Conservation (phyloP, 805 yeast species). For the Wickerhamiella hasegawae region DNA sequence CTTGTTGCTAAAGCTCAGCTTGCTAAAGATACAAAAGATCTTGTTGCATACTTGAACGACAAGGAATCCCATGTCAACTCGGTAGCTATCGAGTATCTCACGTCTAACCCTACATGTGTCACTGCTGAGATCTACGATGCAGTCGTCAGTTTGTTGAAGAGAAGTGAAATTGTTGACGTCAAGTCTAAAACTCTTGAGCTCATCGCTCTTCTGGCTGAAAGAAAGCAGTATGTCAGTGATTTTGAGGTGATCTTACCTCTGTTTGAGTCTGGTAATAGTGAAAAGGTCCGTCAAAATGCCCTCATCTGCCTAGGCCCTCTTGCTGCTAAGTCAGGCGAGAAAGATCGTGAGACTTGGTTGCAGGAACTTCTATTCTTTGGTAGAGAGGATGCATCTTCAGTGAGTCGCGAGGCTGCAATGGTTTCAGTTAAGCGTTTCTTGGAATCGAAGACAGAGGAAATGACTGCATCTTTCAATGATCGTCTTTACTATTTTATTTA, state of each 20-base stretch:
- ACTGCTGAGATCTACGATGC: not conserved
- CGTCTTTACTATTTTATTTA: too few relatives aligned
- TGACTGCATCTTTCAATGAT: too few relatives aligned
- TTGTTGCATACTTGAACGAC: not conserved
- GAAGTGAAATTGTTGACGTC: too few relatives aligned
- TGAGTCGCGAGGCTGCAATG: not conserved
- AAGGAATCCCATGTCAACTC: slow-evolving; percentile 1
- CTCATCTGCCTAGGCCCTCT: not conserved
- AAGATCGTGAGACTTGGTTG: not conserved
- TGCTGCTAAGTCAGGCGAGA: not conserved
- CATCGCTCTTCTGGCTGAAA: too few relatives aligned
- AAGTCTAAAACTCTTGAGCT: not conserved
- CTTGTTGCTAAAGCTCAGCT: not conserved
- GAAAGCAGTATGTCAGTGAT: too few relatives aligned
- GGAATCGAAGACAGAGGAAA: too few relatives aligned
- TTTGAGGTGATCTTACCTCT: not conserved
- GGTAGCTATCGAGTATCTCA: not conserved
- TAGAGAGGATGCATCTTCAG: not conserved
- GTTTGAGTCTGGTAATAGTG: not conserved
- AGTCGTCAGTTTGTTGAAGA: too few relatives aligned
- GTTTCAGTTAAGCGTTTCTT: not conserved
- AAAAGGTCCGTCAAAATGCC: not conserved
- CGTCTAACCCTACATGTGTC: not conserved
- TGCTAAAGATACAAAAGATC: not conserved
- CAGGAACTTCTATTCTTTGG: not conserved